Base-by-base conservation (phyloP, 2,329 filamentous ascomycete genomes). In the Paramyrothecium sp. region DNA sequence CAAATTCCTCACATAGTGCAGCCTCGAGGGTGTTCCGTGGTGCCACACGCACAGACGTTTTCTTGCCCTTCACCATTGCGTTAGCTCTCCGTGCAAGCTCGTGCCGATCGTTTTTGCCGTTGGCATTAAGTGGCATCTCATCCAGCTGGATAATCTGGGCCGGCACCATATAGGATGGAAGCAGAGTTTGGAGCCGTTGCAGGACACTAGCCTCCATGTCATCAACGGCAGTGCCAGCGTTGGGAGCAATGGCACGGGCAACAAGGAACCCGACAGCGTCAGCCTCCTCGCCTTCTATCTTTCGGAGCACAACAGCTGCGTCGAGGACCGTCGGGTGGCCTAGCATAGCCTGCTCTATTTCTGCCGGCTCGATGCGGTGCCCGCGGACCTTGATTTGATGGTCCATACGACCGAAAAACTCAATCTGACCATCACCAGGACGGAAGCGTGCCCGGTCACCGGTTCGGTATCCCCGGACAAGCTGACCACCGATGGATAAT, bases 351-450 rank as follows among this genome's bases (percentile, higher is more conserved):
- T 63, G 58, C 17, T 72, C 69, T 3, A 72, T 63, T 34, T 72
- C 69, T 0, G 56, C 63, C 1, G 66, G 54, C 54, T 73, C 71
- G 23, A 72, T 53, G 3, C 70, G 65, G 10, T 72, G 63, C 11
- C 70, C 69, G 20, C 68, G 63, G 13, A 73, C 60, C 56, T 72
- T 72, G 52, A 69, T 58, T 19, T 71, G 68, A 4, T 52, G 46
- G 20, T 72, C 69, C 2, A 66, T 63, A 13, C 69, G 65, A 1
- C 66, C 66, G 1, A 71, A 57, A 52, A 68, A 70, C 46, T 69
- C 67, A 2, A 71, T 34, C 2, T 60, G 47, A 1, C 64, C 63
- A 51, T 70, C 66, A 0, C n/a, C 22, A 0, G 60, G 60, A 1
- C 65, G 54, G 34, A 58, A 64, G 1, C 69, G 64, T 11, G 60